Percentiles rank a stretch among this genome's conserved stretches.
Evolutionary conservation across 2,329 filamentous ascomycete species (phyloP).

Genomic region (Chalaropsis thielavioides): DNA sequence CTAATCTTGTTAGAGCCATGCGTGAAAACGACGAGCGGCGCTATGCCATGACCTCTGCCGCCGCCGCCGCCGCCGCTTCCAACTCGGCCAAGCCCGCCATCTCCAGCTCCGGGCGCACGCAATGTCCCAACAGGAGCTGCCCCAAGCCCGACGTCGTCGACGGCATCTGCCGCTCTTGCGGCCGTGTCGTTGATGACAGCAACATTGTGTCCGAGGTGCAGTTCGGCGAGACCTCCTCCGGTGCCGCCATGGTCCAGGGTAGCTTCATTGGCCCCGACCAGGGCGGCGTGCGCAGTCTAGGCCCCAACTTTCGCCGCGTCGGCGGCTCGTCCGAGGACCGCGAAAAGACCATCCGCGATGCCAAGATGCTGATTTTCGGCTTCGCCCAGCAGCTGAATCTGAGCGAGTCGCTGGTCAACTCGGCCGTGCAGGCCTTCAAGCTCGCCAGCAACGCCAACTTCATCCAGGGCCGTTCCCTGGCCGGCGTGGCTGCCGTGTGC

Average conservation of each 20-base stretch:
- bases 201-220: slow-evolving; percentile 86
- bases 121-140: slow-evolving; percentile 46
- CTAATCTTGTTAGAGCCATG: slow-evolving; percentile 38
- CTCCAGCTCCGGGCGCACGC: slow-evolving; percentile 25
- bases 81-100: slow-evolving; percentile 22
- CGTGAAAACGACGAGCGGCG: slow-evolving; percentile 37
- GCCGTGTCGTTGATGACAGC: slow-evolving; percentile 67
- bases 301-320: slow-evolving; percentile 45
- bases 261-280: slow-evolving; percentile 78
- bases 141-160: slow-evolving; percentile 47
- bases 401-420: slow-evolving; percentile 47
- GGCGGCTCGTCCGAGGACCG: slow-evolving; percentile 41
- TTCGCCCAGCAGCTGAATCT: slow-evolving; percentile 46
- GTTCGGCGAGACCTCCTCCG: slow-evolving; percentile 75
- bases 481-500: slow-evolving; percentile 77
- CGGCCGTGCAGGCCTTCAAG: slow-evolving; percentile 60
- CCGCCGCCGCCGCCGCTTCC: slow-evolving; percentile 23
- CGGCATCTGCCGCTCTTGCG: slow-evolving; percentile 68
- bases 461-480: slow-evolving; percentile 70
- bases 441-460: slow-evolving; percentile 62
- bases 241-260: slow-evolving; percentile 81
- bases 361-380: slow-evolving; percentile 44
- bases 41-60: slow-evolving; percentile 22
- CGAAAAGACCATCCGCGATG: slow-evolving; percentile 46
- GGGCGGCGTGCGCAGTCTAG: slow-evolving; percentile 56